phyloP scores from a whole-genome alignment of 2,329 filamentous ascomycete genomes.

The Fusarium equiseti region DNA sequence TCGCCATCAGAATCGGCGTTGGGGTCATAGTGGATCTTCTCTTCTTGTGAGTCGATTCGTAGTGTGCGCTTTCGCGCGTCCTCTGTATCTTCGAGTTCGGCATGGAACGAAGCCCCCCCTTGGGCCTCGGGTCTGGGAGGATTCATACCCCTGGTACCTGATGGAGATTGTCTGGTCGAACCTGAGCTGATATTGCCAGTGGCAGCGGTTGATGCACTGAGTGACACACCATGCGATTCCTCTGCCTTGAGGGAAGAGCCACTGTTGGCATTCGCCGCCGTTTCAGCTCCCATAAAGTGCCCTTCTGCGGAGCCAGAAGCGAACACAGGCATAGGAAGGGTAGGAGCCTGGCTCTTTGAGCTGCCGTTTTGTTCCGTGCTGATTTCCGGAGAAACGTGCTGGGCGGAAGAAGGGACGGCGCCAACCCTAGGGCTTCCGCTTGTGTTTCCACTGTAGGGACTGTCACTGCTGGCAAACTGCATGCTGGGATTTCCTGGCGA shows the following conservation, averaged over 20 bases:
- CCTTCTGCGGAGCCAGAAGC: neutral
- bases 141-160: slow-evolving; percentile 19
- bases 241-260: slow-evolving; percentile 4
- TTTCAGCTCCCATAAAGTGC: slow-evolving; percentile 2
- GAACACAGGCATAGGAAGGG: slow-evolving; percentile 7
- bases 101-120: slow-evolving; percentile 41
- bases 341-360: slow-evolving; percentile 12
- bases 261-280: neutral
- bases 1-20: slow-evolving; percentile 51
- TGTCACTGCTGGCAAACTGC: slow-evolving; percentile 26
- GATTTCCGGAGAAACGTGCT: slow-evolving; percentile 14
- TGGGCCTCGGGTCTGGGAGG: slow-evolving; percentile 10
- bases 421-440: slow-evolving; percentile 19
- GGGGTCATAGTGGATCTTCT: slow-evolving; percentile 63
- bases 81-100: slow-evolving; percentile 57
- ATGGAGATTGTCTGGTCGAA: slow-evolving; percentile 22
- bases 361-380: slow-evolving; percentile 14
- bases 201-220: slow-evolving; percentile 32
- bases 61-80: slow-evolving; percentile 60
- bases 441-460: slow-evolving; percentile 18
- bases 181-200: slow-evolving; percentile 28
- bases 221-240: slow-evolving; percentile 29
- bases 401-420: slow-evolving; percentile 2
- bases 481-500: slow-evolving; percentile 8
- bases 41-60: slow-evolving; percentile 61